phyloP scores from a whole-genome alignment of 192 early-diverging fungal species.

The Coemansia sp. region DNA sequence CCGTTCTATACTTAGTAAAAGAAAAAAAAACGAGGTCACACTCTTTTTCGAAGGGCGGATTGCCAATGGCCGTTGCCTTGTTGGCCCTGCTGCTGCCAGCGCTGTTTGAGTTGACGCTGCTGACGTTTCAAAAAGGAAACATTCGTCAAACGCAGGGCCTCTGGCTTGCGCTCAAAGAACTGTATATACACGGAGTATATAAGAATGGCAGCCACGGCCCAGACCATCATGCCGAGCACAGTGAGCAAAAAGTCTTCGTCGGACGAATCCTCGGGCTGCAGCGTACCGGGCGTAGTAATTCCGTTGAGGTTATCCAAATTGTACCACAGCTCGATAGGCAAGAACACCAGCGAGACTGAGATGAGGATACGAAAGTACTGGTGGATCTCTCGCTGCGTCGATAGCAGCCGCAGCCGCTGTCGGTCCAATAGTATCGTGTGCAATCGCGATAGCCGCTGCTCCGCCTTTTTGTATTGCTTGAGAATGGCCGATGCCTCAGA shows the following conservation, averaged over 20 bases:
- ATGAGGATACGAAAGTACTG: conserved; percentile 48
- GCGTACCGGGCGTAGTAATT: conserved; percentile 43
- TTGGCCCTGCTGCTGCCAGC: neutral
- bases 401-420: conserved; percentile 38
- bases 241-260: conserved; percentile 48
- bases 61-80: neutral
- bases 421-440: conserved; percentile 52
- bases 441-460: conserved; percentile 44
- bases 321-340: conserved; percentile 53
- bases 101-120: conserved; percentile 11
- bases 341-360: conserved; percentile 41
- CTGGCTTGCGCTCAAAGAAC: conserved; percentile 46
- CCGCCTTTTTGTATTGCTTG: conserved; percentile 37
- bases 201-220: conserved; percentile 32
- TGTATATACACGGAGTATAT: conserved; percentile 37
- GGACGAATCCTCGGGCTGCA: conserved; percentile 23
- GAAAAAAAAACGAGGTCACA: neutral
- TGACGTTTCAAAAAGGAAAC: conserved; percentile 13
- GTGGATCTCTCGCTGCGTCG: conserved; percentile 41
- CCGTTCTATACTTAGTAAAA: neutral
- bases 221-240: conserved; percentile 41
- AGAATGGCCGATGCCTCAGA: conserved; percentile 8
- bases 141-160: conserved; percentile 15
- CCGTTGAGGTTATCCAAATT: conserved; percentile 46
- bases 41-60: neutral